Evolutionary conservation across 139 green algal genomes (phyloP).

Genomic region (Axilococcus clingmanii): DNA sequence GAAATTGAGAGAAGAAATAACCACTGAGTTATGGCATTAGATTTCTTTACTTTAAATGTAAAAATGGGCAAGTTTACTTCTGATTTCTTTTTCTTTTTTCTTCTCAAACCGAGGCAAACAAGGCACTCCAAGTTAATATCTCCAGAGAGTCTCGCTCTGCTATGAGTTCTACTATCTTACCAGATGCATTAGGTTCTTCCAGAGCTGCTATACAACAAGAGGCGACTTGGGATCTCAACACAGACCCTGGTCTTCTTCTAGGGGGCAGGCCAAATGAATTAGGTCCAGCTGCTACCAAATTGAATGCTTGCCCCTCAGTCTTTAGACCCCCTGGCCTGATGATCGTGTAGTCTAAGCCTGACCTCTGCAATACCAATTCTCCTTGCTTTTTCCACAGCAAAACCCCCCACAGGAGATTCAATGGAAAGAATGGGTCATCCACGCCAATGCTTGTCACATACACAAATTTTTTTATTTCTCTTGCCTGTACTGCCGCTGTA

Average conservation of each 20-base stretch:
- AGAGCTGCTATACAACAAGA: slow-evolving; percentile 63
- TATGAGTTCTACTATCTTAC: slow-evolving; percentile 48
- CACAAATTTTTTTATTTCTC: slow-evolving; percentile 37
- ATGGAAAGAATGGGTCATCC: slow-evolving; percentile 57
- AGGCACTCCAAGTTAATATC: background rate
- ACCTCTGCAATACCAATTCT: slow-evolving; percentile 70
- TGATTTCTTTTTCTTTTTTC: no score
- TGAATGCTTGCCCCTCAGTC: slow-evolving; percentile 10
- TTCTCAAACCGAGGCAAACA: slow-evolving; percentile 18
- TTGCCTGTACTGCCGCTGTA: slow-evolving; percentile 32
- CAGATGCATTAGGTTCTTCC: slow-evolving; percentile 33
- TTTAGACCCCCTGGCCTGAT: slow-evolving; percentile 54
- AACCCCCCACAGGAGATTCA: slow-evolving; percentile 73
- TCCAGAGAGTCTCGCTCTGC: slow-evolving; percentile 3
- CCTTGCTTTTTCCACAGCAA: slow-evolving; percentile 70
- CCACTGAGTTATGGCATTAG: no score
- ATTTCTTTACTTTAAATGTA: no score
- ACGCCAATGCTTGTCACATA: slow-evolving; percentile 58
- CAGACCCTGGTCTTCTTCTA: slow-evolving; percentile 18
- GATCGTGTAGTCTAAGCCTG: slow-evolving; percentile 69
- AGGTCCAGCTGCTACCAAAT: slow-evolving; percentile 32
- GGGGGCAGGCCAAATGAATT: slow-evolving; percentile 38
- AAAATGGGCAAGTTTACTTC: no score
- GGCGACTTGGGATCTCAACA: slow-evolving; percentile 51
- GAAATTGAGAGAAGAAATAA: no score